phyloP scores from a whole-genome alignment of 306 rosid species.

The Castanea mollissima region DNA sequence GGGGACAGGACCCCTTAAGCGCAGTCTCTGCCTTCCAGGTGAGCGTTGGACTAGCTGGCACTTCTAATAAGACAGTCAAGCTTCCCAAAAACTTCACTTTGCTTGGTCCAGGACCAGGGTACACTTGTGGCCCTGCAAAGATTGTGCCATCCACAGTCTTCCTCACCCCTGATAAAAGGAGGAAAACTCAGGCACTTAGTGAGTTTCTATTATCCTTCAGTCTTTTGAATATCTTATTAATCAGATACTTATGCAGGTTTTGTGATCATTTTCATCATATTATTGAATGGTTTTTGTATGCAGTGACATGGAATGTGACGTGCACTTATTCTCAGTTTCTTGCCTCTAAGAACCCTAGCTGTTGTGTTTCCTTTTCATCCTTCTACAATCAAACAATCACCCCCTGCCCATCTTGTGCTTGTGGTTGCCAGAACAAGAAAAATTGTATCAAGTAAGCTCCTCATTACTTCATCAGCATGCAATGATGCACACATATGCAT shows the following conservation, averaged over 20 bases:
- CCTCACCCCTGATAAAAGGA: slow-evolving; percentile 51
- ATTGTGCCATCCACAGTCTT: slow-evolving; percentile 55
- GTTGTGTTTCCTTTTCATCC: slow-evolving; percentile 92
- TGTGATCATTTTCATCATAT: background rate
- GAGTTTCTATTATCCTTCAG: slow-evolving; percentile 19
- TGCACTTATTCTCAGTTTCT: slow-evolving; percentile 92
- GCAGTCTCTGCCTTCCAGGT: slow-evolving; percentile 74
- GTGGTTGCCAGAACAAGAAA: slow-evolving; percentile 78
- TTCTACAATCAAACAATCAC: slow-evolving; percentile 79
- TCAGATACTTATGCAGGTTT: background rate
- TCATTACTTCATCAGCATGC: background rate
- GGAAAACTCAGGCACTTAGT: slow-evolving; percentile 72
- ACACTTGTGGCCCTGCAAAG: slow-evolving; percentile 69
- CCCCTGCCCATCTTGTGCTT: slow-evolving; percentile 81
- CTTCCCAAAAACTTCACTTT: slow-evolving; percentile 64
- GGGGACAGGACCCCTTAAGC: slow-evolving; percentile 68
- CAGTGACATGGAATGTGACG: slow-evolving; percentile 98
- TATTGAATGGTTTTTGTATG: slow-evolving; percentile 22
- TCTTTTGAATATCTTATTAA: background rate
- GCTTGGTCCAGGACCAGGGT: slow-evolving; percentile 76
- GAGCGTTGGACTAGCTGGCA: slow-evolving; percentile 68
- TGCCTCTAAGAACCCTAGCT: slow-evolving; percentile 84
- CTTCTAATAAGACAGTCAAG: slow-evolving; percentile 69
- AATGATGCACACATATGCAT: background rate
- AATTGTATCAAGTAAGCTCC: slow-evolving; percentile 71